Conservation (phyloP, 257 asterid genomes). For the Solanum appendiculatum region DNA sequence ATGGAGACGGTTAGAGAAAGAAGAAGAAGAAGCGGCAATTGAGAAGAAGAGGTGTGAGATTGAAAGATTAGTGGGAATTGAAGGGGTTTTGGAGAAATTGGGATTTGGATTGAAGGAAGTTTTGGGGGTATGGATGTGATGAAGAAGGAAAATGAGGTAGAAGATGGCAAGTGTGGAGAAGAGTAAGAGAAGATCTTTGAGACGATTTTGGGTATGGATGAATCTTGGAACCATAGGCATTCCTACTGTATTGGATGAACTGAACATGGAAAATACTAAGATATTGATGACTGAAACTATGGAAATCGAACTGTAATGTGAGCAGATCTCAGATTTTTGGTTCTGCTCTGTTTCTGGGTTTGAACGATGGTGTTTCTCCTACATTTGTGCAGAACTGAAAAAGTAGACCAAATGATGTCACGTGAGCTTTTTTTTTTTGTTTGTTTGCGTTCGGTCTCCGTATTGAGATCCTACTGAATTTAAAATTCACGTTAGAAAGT, state of each 20-base stretch:
- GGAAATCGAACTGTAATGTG: background rate
- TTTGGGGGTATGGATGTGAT: slow-evolving; percentile 16
- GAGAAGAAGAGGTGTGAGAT: slow-evolving; percentile 41
- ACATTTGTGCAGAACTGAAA: background rate
- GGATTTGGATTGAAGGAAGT: slow-evolving; percentile 11
- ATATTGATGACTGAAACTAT: background rate
- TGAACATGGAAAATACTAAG: background rate
- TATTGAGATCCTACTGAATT: too few species aligned
- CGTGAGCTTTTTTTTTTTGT: too few species aligned
- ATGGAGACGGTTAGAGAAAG: slow-evolving; percentile 43
- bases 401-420: background rate
- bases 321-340: background rate
- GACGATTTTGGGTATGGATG: slow-evolving; percentile 23
- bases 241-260: background rate
- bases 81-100: slow-evolving; percentile 6
- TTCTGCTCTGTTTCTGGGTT: background rate
- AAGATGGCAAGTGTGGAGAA: slow-evolving; percentile 36
- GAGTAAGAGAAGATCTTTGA: slow-evolving; percentile 41
- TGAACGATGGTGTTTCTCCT: background rate
- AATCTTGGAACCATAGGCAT: slow-evolving; percentile 21
- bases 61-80: slow-evolving; percentile 19
- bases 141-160: slow-evolving; percentile 36
- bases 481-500: too few species aligned
- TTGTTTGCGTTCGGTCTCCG: too few species aligned
- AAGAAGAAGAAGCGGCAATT: slow-evolving; percentile 53